These are phyloP conservation scores for Brassica incana DNA, from an alignment of 345 rosid genomes.

Conservation along the genomic window DNA sequence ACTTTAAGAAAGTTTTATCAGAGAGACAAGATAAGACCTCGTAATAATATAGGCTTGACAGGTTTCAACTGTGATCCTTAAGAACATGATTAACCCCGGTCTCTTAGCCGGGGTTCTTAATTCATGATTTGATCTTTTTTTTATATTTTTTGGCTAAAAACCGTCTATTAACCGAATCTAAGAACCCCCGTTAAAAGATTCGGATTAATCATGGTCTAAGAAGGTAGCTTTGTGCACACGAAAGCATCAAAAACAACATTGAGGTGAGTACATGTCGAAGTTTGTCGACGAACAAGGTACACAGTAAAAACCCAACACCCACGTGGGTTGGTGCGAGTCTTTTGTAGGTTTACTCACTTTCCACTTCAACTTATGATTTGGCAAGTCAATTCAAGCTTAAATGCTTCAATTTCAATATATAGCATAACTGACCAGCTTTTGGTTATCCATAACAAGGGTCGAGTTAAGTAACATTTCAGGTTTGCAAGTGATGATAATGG, in stretches of 20 bases:
- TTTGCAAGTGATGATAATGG: not conserved
- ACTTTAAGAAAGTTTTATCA: not conserved
- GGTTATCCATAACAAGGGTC: not conserved
- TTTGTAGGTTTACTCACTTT: not conserved
- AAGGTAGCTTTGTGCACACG: no score
- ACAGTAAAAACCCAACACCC: constrained; percentile 6
- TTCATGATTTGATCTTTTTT: no score
- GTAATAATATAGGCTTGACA: not conserved
- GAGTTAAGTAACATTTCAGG: not conserved
- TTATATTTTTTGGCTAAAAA: no score
- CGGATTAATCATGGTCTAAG: no score
- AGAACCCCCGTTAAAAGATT: no score
- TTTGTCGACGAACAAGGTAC: constrained; percentile 34
- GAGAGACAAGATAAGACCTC: constrained; percentile 15
- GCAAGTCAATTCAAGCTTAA: not conserved
- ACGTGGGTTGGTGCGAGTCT: constrained; percentile 19
- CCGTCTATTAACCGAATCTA: no score
- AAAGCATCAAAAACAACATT: no score
- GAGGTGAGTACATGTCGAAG: constrained; percentile 26
- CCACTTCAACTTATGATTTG: not conserved
- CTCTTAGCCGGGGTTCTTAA: no score
- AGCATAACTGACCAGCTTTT: not conserved
- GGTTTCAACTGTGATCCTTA: no score
- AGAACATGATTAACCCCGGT: no score
- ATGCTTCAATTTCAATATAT: not conserved